Evolutionary conservation across 805 yeast genomes (phyloP).

Genomic region (Hanseniaspora taiwanica): DNA sequence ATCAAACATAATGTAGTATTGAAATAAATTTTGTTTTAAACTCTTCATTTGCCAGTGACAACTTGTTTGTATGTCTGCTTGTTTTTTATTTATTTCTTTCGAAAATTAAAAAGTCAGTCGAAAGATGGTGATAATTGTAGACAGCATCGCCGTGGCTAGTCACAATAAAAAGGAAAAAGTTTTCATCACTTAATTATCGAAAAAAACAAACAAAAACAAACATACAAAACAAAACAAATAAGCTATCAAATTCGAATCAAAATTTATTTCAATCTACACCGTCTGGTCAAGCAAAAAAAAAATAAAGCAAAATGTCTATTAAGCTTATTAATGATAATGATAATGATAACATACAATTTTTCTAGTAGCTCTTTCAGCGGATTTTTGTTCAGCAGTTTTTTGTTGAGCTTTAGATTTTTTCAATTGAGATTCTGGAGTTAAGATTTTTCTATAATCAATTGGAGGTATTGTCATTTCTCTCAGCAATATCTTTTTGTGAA

Average conservation of each 20-base stretch:
- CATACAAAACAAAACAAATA: too few relatives aligned
- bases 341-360: constrained; percentile 81
- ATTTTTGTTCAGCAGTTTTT: constrained; percentile 63
- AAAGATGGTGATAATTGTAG: constrained; percentile 62
- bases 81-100: constrained; percentile 16
- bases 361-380: constrained; percentile 69
- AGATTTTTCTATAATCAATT: constrained; percentile 24
- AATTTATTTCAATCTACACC: too few relatives aligned
- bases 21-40: too few relatives aligned
- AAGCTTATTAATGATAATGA: too few relatives aligned
- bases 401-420: constrained; percentile 72
- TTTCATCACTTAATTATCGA: constrained; percentile 30
- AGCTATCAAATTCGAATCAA: too few relatives aligned
- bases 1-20: too few relatives aligned
- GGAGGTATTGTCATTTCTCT: not conserved
- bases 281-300: not conserved
- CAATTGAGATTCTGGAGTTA: constrained; percentile 71
- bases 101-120: too few relatives aligned
- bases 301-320: constrained; percentile 10
- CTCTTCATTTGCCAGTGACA: too few relatives aligned
- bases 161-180: constrained; percentile 31
- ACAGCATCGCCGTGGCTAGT: constrained; percentile 64
- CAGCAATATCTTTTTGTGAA: not conserved
- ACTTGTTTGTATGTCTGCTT: not conserved
- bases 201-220: constrained; percentile 7